These are phyloP conservation scores for Coemansia sp. DNA, from an alignment of 192 early-diverging fungal genomes.

Conservation along the genomic window DNA sequence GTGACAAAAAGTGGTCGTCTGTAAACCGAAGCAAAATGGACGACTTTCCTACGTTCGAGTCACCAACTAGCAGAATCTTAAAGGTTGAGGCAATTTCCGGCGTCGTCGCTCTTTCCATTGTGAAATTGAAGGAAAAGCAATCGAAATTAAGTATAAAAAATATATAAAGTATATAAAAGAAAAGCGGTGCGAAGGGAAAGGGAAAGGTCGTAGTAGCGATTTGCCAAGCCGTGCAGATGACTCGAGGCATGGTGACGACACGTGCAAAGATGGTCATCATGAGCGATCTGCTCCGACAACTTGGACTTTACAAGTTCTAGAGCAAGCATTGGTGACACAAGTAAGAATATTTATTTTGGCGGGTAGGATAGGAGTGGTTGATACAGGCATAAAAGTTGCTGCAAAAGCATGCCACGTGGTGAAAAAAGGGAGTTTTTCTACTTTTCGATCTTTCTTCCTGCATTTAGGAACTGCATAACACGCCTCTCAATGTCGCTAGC, in stretches of 20 bases:
- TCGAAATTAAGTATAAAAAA: conserved; percentile 2
- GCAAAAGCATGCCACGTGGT: neutral
- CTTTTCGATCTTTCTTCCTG: conserved; percentile 27
- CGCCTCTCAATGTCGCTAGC: conserved; percentile 40
- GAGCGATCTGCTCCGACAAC: neutral
- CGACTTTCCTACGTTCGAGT: conserved; percentile 94
- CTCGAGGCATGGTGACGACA: conserved; percentile 5
- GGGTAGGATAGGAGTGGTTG: neutral
- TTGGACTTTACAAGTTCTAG: neutral
- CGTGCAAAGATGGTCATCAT: neutral
- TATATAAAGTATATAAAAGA: conserved; percentile 15
- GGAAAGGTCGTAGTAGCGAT: neutral
- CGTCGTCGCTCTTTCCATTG: conserved; percentile 9
- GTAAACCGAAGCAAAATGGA: conserved; percentile 92
- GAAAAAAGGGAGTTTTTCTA: neutral
- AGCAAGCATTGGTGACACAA: neutral
- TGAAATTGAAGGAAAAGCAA: neutral
- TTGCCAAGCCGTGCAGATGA: conserved; percentile 13
- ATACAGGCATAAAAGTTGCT: neutral
- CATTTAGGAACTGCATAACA: conserved; percentile 28
- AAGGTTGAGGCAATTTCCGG: conserved; percentile 78
- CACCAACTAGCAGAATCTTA: conserved; percentile 95
- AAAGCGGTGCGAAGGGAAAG: neutral
- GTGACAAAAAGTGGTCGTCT: conserved; percentile 91
- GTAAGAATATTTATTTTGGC: conserved; percentile 3